Conservation (phyloP, 495 filamentous ascomycete species). For the Glutinoglossum americanum region DNA sequence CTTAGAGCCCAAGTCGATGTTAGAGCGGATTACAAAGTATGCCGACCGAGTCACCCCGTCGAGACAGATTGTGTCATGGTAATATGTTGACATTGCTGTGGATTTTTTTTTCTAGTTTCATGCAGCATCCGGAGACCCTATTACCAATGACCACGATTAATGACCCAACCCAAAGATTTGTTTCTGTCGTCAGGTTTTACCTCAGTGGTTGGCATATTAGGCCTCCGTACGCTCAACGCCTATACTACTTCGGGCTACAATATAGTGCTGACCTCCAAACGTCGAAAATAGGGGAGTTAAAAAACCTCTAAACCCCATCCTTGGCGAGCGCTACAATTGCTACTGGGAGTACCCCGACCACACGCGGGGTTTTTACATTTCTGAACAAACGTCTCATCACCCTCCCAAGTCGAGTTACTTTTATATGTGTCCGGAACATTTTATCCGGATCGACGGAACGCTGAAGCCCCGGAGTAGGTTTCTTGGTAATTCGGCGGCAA, state of each 20-base stretch:
- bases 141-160: slow-evolving; percentile 71
- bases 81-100: not conserved
- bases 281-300: slow-evolving; percentile 61
- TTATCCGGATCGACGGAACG: slow-evolving; percentile 88
- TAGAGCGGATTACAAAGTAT: slow-evolving; percentile 96
- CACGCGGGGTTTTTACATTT: slow-evolving; percentile 80
- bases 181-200: slow-evolving; percentile 93
- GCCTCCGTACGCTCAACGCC: slow-evolving; percentile 52
- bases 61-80: not conserved
- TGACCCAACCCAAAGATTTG: slow-evolving; percentile 76
- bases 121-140: slow-evolving; percentile 95
- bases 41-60: not conserved
- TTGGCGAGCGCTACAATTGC: slow-evolving; percentile 86
- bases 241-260: slow-evolving; percentile 9
- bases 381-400: slow-evolving; percentile 95
- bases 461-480: slow-evolving; percentile 95
- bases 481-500: slow-evolving; percentile 89
- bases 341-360: slow-evolving; percentile 86
- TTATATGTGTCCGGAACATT: slow-evolving; percentile 89
- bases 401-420: slow-evolving; percentile 98
- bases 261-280: not conserved
- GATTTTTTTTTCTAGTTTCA: slow-evolving; percentile 45
- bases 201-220: slow-evolving; percentile 98
- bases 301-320: slow-evolving; percentile 92
- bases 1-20: slow-evolving; percentile 88